These are phyloP conservation scores for Starmerella geochares DNA, from an alignment of 805 yeast genomes.

Conservation along the genomic window DNA sequence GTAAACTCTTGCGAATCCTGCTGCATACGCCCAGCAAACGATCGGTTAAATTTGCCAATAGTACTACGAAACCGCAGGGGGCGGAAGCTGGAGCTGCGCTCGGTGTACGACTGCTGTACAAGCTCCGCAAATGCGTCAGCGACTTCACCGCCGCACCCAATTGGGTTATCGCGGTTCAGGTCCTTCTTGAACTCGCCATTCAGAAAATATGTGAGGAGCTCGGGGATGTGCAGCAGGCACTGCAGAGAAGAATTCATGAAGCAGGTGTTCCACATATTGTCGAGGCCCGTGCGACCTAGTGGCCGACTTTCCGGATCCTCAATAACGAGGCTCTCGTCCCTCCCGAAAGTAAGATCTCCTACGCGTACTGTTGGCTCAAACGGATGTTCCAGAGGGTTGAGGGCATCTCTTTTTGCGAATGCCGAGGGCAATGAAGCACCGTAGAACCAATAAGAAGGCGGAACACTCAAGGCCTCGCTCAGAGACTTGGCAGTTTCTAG, in stretches of 20 bases:
- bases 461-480: constrained; percentile 3
- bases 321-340: constrained; percentile 22
- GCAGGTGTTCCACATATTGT: constrained; percentile 90
- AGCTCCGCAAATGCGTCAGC: constrained; percentile 67
- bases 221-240: constrained; percentile 69
- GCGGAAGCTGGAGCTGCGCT: constrained; percentile 33
- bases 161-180: constrained; percentile 64
- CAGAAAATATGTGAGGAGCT: constrained; percentile 63
- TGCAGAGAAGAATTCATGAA: constrained; percentile 88
- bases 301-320: constrained; percentile 77
- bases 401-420: background rate
- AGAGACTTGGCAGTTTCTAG: background rate
- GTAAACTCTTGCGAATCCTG: constrained; percentile 92
- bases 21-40: constrained; percentile 73
- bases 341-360: constrained; percentile 9
- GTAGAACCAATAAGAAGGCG: background rate
- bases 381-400: background rate
- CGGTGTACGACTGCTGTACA: constrained; percentile 46
- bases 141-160: constrained; percentile 74
- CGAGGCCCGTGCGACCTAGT: constrained; percentile 77
- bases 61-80: constrained; percentile 73
- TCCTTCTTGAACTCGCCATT: constrained; percentile 49
- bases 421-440: background rate
- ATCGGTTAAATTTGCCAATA: constrained; percentile 65
- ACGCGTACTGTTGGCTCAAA: background rate